These are phyloP conservation scores for Xylariales sp. DNA, from an alignment of 2,329 filamentous ascomycete genomes.

Conservation along the genomic window DNA sequence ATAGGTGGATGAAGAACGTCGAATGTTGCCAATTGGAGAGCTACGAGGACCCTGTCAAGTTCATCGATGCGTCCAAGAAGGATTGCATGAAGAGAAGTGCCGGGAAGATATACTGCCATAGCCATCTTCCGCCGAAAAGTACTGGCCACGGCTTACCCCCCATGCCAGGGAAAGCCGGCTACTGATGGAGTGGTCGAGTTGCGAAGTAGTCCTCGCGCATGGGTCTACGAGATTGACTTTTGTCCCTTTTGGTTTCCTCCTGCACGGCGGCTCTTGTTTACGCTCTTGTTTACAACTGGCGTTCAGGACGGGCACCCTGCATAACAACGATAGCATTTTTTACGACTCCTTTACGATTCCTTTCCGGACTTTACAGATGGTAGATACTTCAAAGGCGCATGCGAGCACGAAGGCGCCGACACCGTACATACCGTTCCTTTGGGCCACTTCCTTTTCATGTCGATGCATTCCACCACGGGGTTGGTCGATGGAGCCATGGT, in stretches of 20 bases:
- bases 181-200: constrained; percentile 27
- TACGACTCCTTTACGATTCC: not conserved
- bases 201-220: not conserved
- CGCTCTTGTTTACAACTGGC: no score
- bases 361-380: not conserved
- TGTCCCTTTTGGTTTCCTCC: no score
- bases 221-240: not conserved
- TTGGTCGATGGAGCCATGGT: no score
- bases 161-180: constrained; percentile 53
- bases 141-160: constrained; percentile 44
- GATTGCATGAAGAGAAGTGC: constrained; percentile 35
- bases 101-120: constrained; percentile 55
- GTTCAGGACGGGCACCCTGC: not conserved
- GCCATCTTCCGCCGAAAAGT: constrained; percentile 47
- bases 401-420: not conserved
- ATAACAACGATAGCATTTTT: not conserved
- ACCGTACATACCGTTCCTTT: not conserved
- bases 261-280: no score
- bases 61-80: constrained; percentile 60
- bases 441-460: no score
- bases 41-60: constrained; percentile 55
- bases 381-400: not conserved
- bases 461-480: no score
- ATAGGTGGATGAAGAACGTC: constrained; percentile 68
- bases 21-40: constrained; percentile 75